phyloP scores from a whole-genome alignment of 2,329 filamentous ascomycete genomes.

The Microthyrium microscopicum region DNA sequence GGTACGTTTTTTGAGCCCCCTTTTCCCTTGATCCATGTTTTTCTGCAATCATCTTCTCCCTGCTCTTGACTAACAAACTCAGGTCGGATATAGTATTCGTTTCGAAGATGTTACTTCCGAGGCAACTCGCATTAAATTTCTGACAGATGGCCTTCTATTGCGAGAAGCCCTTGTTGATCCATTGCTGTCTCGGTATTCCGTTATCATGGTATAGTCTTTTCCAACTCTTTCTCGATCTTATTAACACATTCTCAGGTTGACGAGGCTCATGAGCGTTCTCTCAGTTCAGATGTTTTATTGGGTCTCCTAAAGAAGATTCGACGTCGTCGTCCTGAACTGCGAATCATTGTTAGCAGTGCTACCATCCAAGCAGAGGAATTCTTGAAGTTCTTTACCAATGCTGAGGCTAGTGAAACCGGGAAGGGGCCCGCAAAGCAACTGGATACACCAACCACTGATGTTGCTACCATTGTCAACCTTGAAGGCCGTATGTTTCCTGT shows the following conservation, averaged over 20 bases:
- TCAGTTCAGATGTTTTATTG: conserved; percentile 81
- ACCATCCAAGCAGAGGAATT: conserved; percentile 84
- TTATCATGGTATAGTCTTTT: conserved; percentile 61
- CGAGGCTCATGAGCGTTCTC: conserved; percentile 84
- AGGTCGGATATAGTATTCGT: conserved; percentile 70
- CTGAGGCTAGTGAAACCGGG: conserved; percentile 19
- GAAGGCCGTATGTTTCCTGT: conserved; percentile 83
- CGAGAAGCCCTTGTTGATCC: conserved; percentile 89
- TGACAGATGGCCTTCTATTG: conserved; percentile 84
- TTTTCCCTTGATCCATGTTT: too few relatives aligned
- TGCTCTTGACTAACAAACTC: not conserved
- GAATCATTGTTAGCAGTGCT: conserved; percentile 83
- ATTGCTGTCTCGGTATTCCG: conserved; percentile 73
- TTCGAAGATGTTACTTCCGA: conserved; percentile 85
- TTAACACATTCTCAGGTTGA: conserved; percentile 35
- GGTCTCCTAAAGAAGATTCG: conserved; percentile 83
- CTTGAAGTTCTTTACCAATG: conserved; percentile 53
- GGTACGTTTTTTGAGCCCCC: too few relatives aligned
- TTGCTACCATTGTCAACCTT: conserved; percentile 58
- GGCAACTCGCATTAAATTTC: conserved; percentile 77
- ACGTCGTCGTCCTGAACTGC: conserved; percentile 61
- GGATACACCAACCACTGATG: conserved; percentile 12
- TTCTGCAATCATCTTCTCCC: not conserved
- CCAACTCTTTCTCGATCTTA: not conserved
- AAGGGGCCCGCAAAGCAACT: conserved; percentile 17